Evolutionary conservation across 2,329 filamentous ascomycete genomes (phyloP), one percentile per base, ranked within the genome.

Genomic region (Pseudogymnoascus destructans): DNA sequence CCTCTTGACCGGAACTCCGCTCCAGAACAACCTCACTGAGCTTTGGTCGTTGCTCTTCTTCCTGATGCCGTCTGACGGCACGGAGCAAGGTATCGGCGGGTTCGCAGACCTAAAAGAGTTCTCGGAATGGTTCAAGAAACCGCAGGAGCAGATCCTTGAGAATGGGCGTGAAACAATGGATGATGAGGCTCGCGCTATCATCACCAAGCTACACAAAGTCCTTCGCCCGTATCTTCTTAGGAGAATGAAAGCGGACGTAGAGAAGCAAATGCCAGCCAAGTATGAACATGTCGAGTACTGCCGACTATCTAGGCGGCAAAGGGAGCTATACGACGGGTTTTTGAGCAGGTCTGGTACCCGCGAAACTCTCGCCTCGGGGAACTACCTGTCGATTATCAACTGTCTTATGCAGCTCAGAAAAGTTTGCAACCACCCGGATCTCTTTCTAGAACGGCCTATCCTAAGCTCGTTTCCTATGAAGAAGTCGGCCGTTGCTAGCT

Each of bases 241-340:
- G 57, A 84, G 93, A 59, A 75, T 98, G 59, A 98, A 98, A 73
- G 87, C 89, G 46, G 93, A 98, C 68, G 93, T 98, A 5, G 95
- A 98, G 73, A 96, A 97, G 73, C 93, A 98, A 70, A 95, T 98
- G 88, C 93, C 95, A 0, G 91, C 83, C 61, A 98, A 98, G 70
- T 95, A 95, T 68, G 95, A 98, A 70, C 91, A 96, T 67, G 90
- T 98, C 17, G 88, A 97, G 63, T 91, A 95, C 67, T 98, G 93
- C 71, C 87, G 92, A 46, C 77, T 98, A 3, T 97, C 92, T 5
- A 96, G 97, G 70, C 85, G 93, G 21, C 93, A 98, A 69, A 84
- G 93, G 42, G 93, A 95, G 71, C 75, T 98, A 7, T 98, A 98
- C 67, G 93, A 98, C 72, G 92, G 92, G 1, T 98, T 97, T 71